Evolutionary conservation across 352 stramenopile genomes (phyloP).

Genomic region (Phytopythium chamaehyphon): DNA sequence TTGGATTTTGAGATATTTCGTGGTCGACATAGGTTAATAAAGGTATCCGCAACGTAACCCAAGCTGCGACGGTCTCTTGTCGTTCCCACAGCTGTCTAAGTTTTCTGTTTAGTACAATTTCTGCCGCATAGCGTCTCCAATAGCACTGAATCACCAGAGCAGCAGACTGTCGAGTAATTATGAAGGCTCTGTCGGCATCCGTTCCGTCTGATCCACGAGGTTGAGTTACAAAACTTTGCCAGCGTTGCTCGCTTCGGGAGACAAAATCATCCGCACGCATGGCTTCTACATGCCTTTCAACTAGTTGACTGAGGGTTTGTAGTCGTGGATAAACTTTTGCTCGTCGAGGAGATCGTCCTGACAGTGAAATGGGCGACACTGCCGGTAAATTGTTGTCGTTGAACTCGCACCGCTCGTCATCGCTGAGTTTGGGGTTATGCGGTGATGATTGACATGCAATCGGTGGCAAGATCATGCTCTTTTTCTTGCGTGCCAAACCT

Average conservation of each 20-base stretch:
- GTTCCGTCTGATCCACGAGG: slow-evolving; percentile 12
- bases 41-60: slow-evolving; percentile 23
- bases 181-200: slow-evolving; percentile 13
- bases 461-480: no score
- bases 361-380: not conserved
- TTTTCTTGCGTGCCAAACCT: no score
- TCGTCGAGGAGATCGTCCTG: not conserved
- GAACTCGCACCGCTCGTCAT: no score
- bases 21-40: slow-evolving; percentile 7
- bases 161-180: slow-evolving; percentile 22
- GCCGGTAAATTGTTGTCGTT: no score
- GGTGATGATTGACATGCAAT: no score
- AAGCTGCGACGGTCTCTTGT: slow-evolving; percentile 37
- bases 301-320: slow-evolving; percentile 43
- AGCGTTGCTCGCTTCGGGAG: slow-evolving; percentile 34
- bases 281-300: slow-evolving; percentile 24
- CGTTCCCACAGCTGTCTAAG: slow-evolving; percentile 25
- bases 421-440: no score
- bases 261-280: slow-evolving; percentile 46
- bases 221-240: slow-evolving; percentile 16
- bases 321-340: slow-evolving; percentile 30
- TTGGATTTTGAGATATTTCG: not conserved
- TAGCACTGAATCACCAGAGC: slow-evolving; percentile 48
- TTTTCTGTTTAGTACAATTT: slow-evolving; percentile 18
- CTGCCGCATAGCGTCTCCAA: slow-evolving; percentile 33